phyloP scores from a whole-genome alignment of 768 basidiomycete genomes.

The Xanthoconium purpureum region DNA sequence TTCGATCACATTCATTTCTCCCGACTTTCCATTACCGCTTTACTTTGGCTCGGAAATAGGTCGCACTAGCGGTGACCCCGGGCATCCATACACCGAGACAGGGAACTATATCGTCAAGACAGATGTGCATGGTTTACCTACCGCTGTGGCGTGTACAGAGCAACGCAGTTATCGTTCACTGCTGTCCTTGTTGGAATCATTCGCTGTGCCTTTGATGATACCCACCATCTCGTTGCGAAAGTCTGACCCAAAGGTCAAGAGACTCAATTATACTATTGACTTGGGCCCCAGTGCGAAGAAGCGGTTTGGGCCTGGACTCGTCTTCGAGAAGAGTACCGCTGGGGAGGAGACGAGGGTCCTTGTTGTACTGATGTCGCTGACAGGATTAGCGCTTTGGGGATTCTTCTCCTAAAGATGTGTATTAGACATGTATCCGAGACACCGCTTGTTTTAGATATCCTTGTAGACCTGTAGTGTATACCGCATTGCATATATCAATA shows the following conservation, averaged over 20 bases:
- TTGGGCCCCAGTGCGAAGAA: slow-evolving; percentile 36
- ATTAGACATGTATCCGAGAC: neutral
- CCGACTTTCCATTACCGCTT: slow-evolving; percentile 48
- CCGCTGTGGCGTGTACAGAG: slow-evolving; percentile 50
- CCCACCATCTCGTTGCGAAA: slow-evolving; percentile 22
- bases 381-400: slow-evolving; percentile 32
- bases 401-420: slow-evolving; percentile 24
- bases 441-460: neutral
- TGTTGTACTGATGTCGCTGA: slow-evolving; percentile 24
- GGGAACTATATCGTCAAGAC: slow-evolving; percentile 57
- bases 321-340: slow-evolving; percentile 57
- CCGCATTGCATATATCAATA: neutral
- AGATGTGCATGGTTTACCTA: slow-evolving; percentile 65
- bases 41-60: slow-evolving; percentile 44
- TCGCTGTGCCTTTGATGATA: slow-evolving; percentile 29
- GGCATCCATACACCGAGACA: slow-evolving; percentile 31
- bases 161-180: slow-evolving; percentile 31
- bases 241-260: slow-evolving; percentile 31
- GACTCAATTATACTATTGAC: slow-evolving; percentile 25
- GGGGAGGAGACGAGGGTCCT: slow-evolving; percentile 58
- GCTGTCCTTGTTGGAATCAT: slow-evolving; percentile 27
- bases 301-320: slow-evolving; percentile 40
- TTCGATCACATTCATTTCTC: slow-evolving; percentile 62
- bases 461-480: neutral
- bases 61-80: slow-evolving; percentile 29